A percentile compares a stretch with the other conserved stretches of the same genome.
Conservation (phyloP, 176 grass and related monocot species). For the Juncus effusus region DNA sequence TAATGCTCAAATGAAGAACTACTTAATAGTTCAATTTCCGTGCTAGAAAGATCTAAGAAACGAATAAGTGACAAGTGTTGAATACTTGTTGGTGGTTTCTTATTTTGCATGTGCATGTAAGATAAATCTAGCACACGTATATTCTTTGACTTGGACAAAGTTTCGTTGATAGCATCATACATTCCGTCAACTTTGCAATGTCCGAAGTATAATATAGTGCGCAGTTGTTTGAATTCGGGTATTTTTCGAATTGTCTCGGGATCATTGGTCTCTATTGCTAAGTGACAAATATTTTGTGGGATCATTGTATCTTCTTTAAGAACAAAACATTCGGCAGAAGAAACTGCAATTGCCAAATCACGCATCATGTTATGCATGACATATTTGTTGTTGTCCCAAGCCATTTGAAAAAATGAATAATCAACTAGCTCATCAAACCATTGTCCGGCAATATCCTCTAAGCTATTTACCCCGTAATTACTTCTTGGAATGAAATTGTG, state of each 20-base stretch:
- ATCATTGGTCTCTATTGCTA: constrained; percentile 40
- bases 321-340: constrained; percentile 37
- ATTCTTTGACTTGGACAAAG: constrained; percentile 32
- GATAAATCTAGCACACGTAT: constrained; percentile 44
- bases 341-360: constrained; percentile 45
- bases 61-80: constrained; percentile 37
- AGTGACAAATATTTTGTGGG: constrained; percentile 31
- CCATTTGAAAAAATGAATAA: constrained; percentile 45
- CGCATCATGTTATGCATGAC: constrained; percentile 49
- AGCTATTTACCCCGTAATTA: constrained; percentile 1
- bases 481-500: constrained; percentile 40
- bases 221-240: constrained; percentile 26
- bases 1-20: constrained; percentile 29
- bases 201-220: constrained; percentile 40
- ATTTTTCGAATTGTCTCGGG: constrained; percentile 16
- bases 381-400: constrained; percentile 22
- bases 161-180: constrained; percentile 22
- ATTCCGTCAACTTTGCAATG: constrained; percentile 5
- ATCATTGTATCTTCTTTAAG: constrained; percentile 24
- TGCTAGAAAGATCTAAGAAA: constrained; percentile 43
- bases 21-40: constrained; percentile 33
- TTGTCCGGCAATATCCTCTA: constrained; percentile 36
- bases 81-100: constrained; percentile 31
- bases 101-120: constrained; percentile 29
- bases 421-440: constrained; percentile 45